phyloP scores from a whole-genome alignment of 2,329 filamentous ascomycete genomes.

The Nothophaeocryptopus gaeumannii region DNA sequence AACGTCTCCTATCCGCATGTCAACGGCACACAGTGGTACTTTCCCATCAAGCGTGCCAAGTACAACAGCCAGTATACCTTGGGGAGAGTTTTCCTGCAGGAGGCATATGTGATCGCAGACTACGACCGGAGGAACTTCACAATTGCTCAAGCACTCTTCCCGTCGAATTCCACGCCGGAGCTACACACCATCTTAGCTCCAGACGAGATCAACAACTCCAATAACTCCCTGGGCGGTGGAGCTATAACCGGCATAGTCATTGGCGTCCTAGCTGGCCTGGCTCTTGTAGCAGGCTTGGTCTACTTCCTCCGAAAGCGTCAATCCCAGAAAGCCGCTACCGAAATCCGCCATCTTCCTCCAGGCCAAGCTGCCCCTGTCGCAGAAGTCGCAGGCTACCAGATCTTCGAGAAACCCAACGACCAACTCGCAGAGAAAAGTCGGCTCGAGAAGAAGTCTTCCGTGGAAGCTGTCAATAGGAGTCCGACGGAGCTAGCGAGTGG shows the following conservation, averaged over 20 bases:
- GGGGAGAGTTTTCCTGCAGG: conserved; percentile 32
- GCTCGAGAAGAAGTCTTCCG: too few species aligned
- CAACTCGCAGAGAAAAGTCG: too few species aligned
- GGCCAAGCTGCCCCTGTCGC: too few species aligned
- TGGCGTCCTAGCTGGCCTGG: conserved; percentile 69
- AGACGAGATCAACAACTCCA: conserved; percentile 7
- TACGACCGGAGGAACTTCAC: conserved; percentile 16
- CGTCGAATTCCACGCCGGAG: background rate
- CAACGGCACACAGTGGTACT: conserved; percentile 20
- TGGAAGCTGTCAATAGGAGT: too few species aligned
- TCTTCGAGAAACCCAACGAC: too few species aligned
- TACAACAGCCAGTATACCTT: conserved; percentile 29
- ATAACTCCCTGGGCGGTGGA: conserved; percentile 67
- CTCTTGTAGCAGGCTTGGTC: conserved; percentile 52
- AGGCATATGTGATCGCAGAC: conserved; percentile 24
- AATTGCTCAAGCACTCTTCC: conserved; percentile 11
- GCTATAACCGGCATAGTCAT: conserved; percentile 88
- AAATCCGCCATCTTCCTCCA: background rate
- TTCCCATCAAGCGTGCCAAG: conserved; percentile 27
- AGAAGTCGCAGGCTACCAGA: too few species aligned
- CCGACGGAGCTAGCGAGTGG: too few species aligned
- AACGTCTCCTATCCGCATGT: conserved; percentile 20
- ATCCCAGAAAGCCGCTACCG: background rate
- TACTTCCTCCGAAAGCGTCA: conserved; percentile 38
- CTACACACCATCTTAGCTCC: background rate